Evolutionary conservation across 208 protist species (phyloP).

Genomic region (Lotmaria passim): DNA sequence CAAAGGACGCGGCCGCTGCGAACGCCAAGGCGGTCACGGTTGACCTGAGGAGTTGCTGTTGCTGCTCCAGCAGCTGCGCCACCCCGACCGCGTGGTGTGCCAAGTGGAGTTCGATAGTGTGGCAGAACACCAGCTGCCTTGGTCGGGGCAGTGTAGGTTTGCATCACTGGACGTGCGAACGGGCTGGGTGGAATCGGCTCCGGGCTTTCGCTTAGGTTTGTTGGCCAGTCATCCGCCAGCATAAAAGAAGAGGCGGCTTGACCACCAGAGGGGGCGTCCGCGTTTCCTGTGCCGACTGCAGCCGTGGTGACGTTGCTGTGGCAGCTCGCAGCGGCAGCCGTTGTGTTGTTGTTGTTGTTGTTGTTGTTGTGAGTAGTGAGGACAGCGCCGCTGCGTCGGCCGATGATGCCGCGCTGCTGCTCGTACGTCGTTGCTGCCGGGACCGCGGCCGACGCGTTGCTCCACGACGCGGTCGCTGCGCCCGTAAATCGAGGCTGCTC

Average conservation of each 20-base stretch:
- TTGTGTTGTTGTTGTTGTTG: neutral
- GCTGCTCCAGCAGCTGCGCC: neutral
- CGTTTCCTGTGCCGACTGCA: neutral
- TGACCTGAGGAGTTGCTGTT: neutral
- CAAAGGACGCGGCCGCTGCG: neutral
- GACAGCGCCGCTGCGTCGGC: slow-evolving; percentile 6
- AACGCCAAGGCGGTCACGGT: neutral
- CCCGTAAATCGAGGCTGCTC: slow-evolving; percentile 4
- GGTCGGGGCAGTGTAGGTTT: neutral
- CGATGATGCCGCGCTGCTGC: neutral
- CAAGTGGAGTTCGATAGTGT: neutral
- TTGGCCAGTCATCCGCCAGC: neutral
- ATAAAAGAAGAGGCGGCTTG: neutral
- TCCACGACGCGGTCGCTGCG: neutral
- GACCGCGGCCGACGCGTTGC: neutral
- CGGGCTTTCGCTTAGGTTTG: slow-evolving; percentile 21
- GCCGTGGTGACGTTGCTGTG: too few species aligned
- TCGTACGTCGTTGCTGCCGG: neutral
- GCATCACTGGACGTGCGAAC: neutral
- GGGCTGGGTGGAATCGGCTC: slow-evolving; percentile 29
- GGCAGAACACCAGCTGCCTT: neutral
- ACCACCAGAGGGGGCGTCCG: neutral
- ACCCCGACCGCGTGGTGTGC: neutral
- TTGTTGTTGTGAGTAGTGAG: neutral
- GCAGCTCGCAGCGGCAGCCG: neutral